Conservation (phyloP, 768 basidiomycete species). For the Mycena floridula region DNA sequence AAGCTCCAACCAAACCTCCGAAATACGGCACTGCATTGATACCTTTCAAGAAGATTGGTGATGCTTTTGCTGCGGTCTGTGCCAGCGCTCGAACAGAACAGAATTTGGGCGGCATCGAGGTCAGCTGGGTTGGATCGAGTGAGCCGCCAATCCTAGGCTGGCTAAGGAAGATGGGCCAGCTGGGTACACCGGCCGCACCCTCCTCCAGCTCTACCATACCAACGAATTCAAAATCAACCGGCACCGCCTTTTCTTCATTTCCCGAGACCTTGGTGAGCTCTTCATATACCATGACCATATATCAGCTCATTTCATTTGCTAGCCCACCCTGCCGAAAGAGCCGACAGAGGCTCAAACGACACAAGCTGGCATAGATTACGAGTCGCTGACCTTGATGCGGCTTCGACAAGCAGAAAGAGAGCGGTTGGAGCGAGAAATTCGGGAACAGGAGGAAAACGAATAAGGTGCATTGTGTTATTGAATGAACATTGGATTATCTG, state of each 20-base stretch:
- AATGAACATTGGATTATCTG: not conserved
- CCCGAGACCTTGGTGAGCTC: constrained; percentile 48
- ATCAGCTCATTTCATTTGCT: constrained; percentile 7
- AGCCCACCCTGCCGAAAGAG: constrained; percentile 24
- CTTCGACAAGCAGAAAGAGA: constrained; percentile 78
- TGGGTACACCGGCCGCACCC: constrained; percentile 25
- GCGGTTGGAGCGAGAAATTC: constrained; percentile 69
- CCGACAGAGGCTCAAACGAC: constrained; percentile 15
- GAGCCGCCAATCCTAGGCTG: constrained; percentile 71
- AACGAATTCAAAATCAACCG: constrained; percentile 1
- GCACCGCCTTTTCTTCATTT: constrained; percentile 54
- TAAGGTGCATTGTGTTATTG: constrained; percentile 1
- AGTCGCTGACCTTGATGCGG: constrained; percentile 73
- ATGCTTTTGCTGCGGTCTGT: constrained; percentile 73
- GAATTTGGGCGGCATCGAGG: constrained; percentile 57
- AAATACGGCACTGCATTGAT: constrained; percentile 69
- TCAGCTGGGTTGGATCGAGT: constrained; percentile 67
- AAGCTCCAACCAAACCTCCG: constrained; percentile 46
- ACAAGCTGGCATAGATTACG: constrained; percentile 58
- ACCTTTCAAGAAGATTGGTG: constrained; percentile 68
- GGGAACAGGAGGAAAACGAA: constrained; percentile 57
- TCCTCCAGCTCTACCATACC: constrained; percentile 25
- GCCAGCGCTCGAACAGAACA: constrained; percentile 45
- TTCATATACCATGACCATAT: not conserved
- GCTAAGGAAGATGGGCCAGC: constrained; percentile 67